Evolutionary conservation across 441 rosid species (phyloP).

Genomic region (Dalechampia spathulata): DNA sequence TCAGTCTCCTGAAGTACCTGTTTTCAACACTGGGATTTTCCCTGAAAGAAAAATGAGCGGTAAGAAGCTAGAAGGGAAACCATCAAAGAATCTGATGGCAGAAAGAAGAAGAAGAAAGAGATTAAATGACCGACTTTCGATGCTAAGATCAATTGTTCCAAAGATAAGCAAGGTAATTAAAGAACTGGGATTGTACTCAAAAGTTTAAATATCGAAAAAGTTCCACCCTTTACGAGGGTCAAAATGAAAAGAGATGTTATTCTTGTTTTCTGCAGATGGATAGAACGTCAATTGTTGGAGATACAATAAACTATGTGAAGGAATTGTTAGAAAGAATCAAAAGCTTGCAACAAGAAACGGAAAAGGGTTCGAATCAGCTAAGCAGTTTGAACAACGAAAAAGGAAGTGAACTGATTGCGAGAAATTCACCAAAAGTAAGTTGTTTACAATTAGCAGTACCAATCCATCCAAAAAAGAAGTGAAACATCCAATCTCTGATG

Average conservation of each 20-base stretch:
- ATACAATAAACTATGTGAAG: slow-evolving; percentile 85
- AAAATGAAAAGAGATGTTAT: not conserved
- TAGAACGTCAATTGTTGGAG: slow-evolving; percentile 90
- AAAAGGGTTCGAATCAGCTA: slow-evolving; percentile 24
- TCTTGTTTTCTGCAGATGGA: slow-evolving; percentile 51
- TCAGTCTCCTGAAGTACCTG: slow-evolving; percentile 28
- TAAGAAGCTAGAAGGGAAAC: slow-evolving; percentile 72
- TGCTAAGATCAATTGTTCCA: slow-evolving; percentile 95
- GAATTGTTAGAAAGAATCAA: slow-evolving; percentile 74
- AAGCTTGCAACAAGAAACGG: slow-evolving; percentile 48
- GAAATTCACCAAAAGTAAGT: slow-evolving; percentile 87
- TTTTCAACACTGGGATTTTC: slow-evolving; percentile 31
- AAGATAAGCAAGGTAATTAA: slow-evolving; percentile 78
- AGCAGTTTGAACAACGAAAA: slow-evolving; percentile 40
- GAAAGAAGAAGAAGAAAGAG: slow-evolving; percentile 89
- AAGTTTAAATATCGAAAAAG: not conserved
- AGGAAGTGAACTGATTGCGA: slow-evolving; percentile 44
- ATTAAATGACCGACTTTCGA: slow-evolving; percentile 80
- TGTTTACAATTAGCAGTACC: not conserved
- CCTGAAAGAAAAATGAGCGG: slow-evolving; percentile 42
- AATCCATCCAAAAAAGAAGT: too few species aligned
- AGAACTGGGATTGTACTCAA: not conserved
- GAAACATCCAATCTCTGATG: not conserved
- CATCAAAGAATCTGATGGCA: slow-evolving; percentile 95
- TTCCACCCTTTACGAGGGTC: slow-evolving; percentile 1